A percentile compares a stretch with the other conserved stretches of the same genome.
Conservation (phyloP, 345 rosid species). For the Pistacia vera region DNA sequence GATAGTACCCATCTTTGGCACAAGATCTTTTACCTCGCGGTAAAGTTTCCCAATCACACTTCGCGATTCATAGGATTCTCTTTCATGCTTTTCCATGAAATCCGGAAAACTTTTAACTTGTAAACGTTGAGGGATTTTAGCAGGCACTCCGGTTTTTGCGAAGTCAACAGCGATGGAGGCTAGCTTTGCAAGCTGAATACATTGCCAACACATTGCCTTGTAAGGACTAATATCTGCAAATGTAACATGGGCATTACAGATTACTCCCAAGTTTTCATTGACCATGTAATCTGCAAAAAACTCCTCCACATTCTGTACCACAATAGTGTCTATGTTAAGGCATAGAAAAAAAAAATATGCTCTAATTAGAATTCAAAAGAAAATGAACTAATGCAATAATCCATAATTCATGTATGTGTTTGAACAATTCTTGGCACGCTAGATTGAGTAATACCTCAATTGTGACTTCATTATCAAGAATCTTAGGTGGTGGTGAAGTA, state of each 20-base stretch:
- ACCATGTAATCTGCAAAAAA: slow-evolving; percentile 51
- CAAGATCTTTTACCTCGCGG: slow-evolving; percentile 45
- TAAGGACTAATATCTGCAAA: slow-evolving; percentile 40
- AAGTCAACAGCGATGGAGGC: slow-evolving; percentile 58
- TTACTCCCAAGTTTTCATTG: slow-evolving; percentile 53
- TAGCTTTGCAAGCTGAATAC: slow-evolving; percentile 45
- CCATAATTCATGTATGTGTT: not conserved
- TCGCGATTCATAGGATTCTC: slow-evolving; percentile 51
- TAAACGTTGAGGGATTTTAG: slow-evolving; percentile 39
- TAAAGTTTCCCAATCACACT: slow-evolving; percentile 54
- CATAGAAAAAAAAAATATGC: not conserved
- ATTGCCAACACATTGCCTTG: slow-evolving; percentile 42
- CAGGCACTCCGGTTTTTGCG: slow-evolving; percentile 64
- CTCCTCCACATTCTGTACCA: slow-evolving; percentile 50
- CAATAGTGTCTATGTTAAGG: not conserved
- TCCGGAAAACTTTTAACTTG: slow-evolving; percentile 52
- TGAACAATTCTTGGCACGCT: not conserved
- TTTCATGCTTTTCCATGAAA: slow-evolving; percentile 57
- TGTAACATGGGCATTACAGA: slow-evolving; percentile 45
- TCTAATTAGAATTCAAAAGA: too few relatives aligned
- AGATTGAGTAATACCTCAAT: slow-evolving; percentile 30
- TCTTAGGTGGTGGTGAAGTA: slow-evolving; percentile 8
- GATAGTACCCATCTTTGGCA: slow-evolving; percentile 24
- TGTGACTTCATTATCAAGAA: slow-evolving; percentile 31
- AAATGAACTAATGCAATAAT: not conserved